phyloP scores from a whole-genome alignment of 2,329 filamentous ascomycete genomes.

The Macrophomina tecta region DNA sequence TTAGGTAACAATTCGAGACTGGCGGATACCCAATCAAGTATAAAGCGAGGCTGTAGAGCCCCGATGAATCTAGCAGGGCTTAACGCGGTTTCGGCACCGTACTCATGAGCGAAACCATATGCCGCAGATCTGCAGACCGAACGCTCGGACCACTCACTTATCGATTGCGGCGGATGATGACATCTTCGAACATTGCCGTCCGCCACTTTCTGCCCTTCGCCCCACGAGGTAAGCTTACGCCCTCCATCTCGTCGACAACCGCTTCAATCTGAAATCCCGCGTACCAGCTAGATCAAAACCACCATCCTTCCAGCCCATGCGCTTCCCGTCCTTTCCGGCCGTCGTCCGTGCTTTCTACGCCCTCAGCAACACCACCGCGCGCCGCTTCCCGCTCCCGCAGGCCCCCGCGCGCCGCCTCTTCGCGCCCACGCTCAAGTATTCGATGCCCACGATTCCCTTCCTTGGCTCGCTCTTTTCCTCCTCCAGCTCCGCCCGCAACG shows the following conservation, averaged over 20 bases:
- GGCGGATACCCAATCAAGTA: no score
- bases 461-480: slow-evolving; percentile 76
- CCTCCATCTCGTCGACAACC: neutral
- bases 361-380: slow-evolving; percentile 53
- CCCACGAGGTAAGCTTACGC: neutral
- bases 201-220: slow-evolving; percentile 12
- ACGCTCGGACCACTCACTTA: neutral
- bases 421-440: slow-evolving; percentile 44
- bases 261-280: neutral
- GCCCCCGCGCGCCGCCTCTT: slow-evolving; percentile 33
- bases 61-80: no score
- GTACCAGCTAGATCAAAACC: no score
- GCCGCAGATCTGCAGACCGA: neutral
- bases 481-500: slow-evolving; percentile 50
- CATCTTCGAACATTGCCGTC: slow-evolving; percentile 8
- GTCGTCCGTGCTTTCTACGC: slow-evolving; percentile 56
- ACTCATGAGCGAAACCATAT: no score
- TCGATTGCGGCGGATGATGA: slow-evolving; percentile 22
- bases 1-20: no score
- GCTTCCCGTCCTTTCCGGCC: slow-evolving; percentile 33
- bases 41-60: no score
- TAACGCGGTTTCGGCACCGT: no score
- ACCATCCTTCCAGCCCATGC: slow-evolving; percentile 9
- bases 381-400: slow-evolving; percentile 34
- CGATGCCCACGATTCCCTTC: slow-evolving; percentile 82